A percentile compares a stretch with the other conserved stretches of the same genome.
Conservation (phyloP, 73 alveolate genomes). For the Blepharisma stoltei region DNA sequence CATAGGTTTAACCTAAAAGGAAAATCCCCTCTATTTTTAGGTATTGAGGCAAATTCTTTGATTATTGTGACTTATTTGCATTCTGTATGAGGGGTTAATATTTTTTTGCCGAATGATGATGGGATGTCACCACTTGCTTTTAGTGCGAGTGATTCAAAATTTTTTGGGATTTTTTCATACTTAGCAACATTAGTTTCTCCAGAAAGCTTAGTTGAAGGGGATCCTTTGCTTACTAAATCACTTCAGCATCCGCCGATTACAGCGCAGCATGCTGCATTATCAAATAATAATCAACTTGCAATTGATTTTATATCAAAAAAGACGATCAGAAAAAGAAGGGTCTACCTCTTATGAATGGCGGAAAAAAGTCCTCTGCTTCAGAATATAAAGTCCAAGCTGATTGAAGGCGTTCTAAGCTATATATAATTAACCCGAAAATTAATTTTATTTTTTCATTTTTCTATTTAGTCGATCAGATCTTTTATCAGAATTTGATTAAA, state of each 20-base stretch:
- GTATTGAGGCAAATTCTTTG: background rate
- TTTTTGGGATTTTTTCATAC: background rate
- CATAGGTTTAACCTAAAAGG: conserved; percentile 11
- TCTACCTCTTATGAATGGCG: background rate
- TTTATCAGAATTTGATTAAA: no score
- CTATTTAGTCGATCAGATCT: no score
- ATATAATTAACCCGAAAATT: no score
- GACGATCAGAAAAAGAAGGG: background rate
- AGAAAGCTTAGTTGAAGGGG: conserved; percentile 20
- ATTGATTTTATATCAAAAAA: conserved; percentile 7
- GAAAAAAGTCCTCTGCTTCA: background rate
- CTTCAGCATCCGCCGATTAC: conserved; percentile 10
- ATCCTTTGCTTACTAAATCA: conserved; percentile 1
- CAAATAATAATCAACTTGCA: background rate
- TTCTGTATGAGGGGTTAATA: background rate
- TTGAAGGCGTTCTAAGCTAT: no score
- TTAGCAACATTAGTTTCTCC: background rate
- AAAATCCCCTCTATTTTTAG: background rate
- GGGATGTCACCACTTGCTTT: conserved; percentile 20
- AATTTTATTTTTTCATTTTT: no score
- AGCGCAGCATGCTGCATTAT: background rate
- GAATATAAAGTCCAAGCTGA: no score
- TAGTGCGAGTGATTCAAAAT: background rate
- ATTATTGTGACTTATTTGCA: background rate
- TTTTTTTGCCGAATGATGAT: conserved; percentile 12